Base-by-base conservation (phyloP, 352 stramenopile species). In the Pythium chondricola region DNA sequence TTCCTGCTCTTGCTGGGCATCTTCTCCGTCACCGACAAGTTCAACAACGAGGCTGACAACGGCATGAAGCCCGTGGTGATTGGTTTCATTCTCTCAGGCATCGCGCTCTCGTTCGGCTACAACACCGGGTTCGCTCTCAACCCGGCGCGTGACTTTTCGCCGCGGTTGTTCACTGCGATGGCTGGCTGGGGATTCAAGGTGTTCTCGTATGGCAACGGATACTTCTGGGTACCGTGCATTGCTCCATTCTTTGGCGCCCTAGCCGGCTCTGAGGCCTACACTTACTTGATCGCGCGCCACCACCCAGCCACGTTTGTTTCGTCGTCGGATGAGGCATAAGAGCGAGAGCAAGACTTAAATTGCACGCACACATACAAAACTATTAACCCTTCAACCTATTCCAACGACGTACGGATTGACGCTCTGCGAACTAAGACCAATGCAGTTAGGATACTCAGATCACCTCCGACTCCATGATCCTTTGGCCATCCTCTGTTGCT, bases 61-160 rank as follows among this genome's bases (percentile, higher is more conserved):
- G 71, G 78, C 39, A 82, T 77, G 45, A 81, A 83, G 55, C 78
- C 78, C 8, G 66, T 83, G 8, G 74, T 83, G 18, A 87, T 89
- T 37, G 78, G 78, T 2, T 52, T 89, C 27, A 67, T 87, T n/a
- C 65, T 89, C 27, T 71, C 69, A 16, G 73, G 74, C n/a, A 88
- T 88, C 43, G 77, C 77, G 10, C 71, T 88, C 33, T 84, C 70
- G 6, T 89, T 89, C 41, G 78, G 69, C 16, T 86, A 83, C 69
- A 88, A 89, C 71, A 89, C 78, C 30, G 78, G 78, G 9, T 84
- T 87, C 37, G 73, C 78, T n/a, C 58, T 83, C 43, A 89, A 89
- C 52, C 75, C 67, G 9, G 75, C 75, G 13, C 75, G 78, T 32
- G 78, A 89, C 49, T 82, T 89, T 45, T 63, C 68, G 6, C 76